Evolutionary conservation across 2,329 filamentous ascomycete species (phyloP).

Genomic region (Tympanopsis confertula): DNA sequence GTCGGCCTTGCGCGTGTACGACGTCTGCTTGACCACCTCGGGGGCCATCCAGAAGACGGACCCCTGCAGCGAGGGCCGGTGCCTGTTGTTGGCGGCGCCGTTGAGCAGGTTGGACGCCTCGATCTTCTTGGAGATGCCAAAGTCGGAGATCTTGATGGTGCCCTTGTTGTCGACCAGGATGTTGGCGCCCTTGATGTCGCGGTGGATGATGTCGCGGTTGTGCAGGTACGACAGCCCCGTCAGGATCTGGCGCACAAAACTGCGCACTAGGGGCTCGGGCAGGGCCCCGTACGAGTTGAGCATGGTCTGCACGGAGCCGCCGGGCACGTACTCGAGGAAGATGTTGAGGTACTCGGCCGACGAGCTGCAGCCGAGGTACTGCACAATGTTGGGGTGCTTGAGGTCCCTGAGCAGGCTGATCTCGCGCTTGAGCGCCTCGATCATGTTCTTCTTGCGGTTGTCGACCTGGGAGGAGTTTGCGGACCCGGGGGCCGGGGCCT

Average conservation of each 20-base stretch:
- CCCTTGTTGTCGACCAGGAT: slow-evolving; percentile 90
- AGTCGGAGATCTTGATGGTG: slow-evolving; percentile 97
- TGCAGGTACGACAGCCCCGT: slow-evolving; percentile 85
- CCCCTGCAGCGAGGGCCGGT: slow-evolving; percentile 80
- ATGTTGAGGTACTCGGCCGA: slow-evolving; percentile 91
- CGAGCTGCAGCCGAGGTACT: slow-evolving; percentile 91
- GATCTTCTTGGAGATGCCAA: slow-evolving; percentile 95
- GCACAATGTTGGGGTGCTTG: slow-evolving; percentile 95
- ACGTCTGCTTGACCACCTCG: slow-evolving; percentile 88
- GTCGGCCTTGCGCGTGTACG: slow-evolving; percentile 95
- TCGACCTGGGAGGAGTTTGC: slow-evolving; percentile 81
- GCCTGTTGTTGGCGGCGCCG: slow-evolving; percentile 55
- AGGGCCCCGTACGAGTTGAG: slow-evolving; percentile 96
- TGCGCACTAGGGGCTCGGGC: slow-evolving; percentile 82
- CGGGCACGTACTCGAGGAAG: slow-evolving; percentile 96
- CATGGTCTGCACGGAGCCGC: slow-evolving; percentile 94
- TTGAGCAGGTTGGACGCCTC: slow-evolving; percentile 82
- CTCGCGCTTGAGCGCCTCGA: slow-evolving; percentile 88
- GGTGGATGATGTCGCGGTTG: slow-evolving; percentile 84
- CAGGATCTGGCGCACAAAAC: slow-evolving; percentile 80
- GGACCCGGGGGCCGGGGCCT: slow-evolving; percentile 84
- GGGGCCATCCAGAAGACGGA: slow-evolving; percentile 99
- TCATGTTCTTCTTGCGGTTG: slow-evolving; percentile 88
- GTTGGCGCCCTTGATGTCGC: slow-evolving; percentile 95
- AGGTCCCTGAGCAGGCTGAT: slow-evolving; percentile 99